Conservation (phyloP, 768 basidiomycete species). For the Gloeopeniophorella convolvens region DNA sequence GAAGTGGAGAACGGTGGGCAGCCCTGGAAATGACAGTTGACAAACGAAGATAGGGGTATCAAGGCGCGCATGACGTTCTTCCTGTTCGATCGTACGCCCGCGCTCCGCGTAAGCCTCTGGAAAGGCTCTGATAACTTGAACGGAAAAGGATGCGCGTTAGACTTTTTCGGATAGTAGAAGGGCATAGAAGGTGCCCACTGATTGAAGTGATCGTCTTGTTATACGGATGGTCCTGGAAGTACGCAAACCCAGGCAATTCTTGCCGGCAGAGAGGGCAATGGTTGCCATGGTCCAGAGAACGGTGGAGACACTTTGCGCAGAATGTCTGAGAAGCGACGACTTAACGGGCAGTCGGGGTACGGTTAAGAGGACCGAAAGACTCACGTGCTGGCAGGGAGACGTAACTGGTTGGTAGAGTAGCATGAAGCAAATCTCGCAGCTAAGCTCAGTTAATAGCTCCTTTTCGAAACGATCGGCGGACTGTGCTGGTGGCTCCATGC, state of each 20-base stretch:
- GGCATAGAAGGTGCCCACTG: constrained; percentile 34
- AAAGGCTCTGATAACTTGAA: constrained; percentile 61
- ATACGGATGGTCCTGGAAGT: constrained; percentile 73
- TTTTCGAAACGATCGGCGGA: constrained; percentile 45
- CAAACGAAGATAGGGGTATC: constrained; percentile 91
- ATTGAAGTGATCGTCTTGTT: constrained; percentile 70
- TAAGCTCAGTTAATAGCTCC: constrained; percentile 61
- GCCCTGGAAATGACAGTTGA: constrained; percentile 84
- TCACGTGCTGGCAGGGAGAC: constrained; percentile 90
- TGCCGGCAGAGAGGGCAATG: constrained; percentile 85
- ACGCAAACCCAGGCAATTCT: constrained; percentile 64
- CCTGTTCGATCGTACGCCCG: constrained; percentile 54
- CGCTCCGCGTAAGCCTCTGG: constrained; percentile 61
- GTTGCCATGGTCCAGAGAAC: constrained; percentile 79
- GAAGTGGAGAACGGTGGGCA: constrained; percentile 86
- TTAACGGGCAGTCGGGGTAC: constrained; percentile 7
- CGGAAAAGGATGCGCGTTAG: neutral
- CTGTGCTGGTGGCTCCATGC: constrained; percentile 24
- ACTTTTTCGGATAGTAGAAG: constrained; percentile 3
- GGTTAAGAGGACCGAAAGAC: constrained; percentile 26
- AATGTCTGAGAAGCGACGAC: constrained; percentile 55
- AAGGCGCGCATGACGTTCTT: constrained; percentile 71
- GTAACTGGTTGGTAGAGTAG: constrained; percentile 84
- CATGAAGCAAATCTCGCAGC: constrained; percentile 88
- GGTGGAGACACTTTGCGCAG: constrained; percentile 82